Evolutionary conservation across 345 rosid species (phyloP).

Genomic region (Salix purpurea): DNA sequence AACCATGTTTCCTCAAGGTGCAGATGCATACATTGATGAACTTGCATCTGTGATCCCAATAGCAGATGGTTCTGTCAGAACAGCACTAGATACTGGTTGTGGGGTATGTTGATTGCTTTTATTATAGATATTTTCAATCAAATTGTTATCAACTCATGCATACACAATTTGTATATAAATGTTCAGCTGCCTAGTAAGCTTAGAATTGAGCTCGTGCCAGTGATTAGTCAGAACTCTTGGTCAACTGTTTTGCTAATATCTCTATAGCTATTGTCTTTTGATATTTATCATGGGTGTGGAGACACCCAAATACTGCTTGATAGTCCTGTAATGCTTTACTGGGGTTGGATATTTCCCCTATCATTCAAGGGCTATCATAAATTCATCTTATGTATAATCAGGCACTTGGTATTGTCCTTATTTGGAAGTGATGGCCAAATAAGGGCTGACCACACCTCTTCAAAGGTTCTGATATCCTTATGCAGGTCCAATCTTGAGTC

Average conservation of each 20-base stretch:
- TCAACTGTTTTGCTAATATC: not conserved
- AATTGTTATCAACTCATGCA: not conserved
- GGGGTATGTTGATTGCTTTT: slow-evolving; percentile 54
- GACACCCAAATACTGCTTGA: not conserved
- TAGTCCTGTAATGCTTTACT: not conserved
- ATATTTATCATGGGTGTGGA: not conserved
- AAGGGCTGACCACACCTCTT: not conserved
- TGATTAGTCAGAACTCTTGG: not conserved
- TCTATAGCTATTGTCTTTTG: not conserved
- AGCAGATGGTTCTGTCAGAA: slow-evolving; percentile 80
- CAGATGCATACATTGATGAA: slow-evolving; percentile 90
- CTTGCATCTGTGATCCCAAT: slow-evolving; percentile 86
- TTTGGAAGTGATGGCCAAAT: not conserved
- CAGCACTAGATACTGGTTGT: slow-evolving; percentile 96
- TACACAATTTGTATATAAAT: not conserved
- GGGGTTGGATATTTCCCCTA: not conserved
- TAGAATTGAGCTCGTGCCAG: not conserved
- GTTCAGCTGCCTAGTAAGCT: not conserved
- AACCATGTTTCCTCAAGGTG: slow-evolving; percentile 98
- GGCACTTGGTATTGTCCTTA: not conserved
- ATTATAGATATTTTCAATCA: not conserved
- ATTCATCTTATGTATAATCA: not conserved
- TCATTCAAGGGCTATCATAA: not conserved
- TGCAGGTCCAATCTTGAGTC: not conserved
- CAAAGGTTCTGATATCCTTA: not conserved